Evolutionary conservation across 176 grass and related monocot genomes (phyloP).

Genomic region (Canna indica): DNA sequence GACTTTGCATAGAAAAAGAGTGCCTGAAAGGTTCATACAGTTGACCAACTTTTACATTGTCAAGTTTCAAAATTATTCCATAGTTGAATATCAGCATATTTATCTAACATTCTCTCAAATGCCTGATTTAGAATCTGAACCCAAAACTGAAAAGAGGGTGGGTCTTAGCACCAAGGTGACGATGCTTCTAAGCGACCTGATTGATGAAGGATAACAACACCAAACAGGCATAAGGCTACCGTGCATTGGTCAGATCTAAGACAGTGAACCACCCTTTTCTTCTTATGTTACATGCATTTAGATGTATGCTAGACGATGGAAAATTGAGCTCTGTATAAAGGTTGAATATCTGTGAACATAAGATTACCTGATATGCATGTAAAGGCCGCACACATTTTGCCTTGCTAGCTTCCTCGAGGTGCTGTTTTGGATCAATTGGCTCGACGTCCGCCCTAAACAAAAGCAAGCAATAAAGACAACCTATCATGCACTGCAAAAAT

Average conservation of each 20-base stretch:
- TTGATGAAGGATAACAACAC: neutral
- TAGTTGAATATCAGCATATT: no score
- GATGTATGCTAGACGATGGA: neutral
- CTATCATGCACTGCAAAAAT: no score
- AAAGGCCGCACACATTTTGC: conserved; percentile 54
- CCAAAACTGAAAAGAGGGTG: no score
- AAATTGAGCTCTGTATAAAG: neutral
- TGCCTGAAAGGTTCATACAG: no score
- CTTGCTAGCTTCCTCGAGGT: conserved; percentile 57
- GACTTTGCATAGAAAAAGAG: no score
- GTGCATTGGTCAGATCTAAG: neutral
- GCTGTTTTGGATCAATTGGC: conserved; percentile 43
- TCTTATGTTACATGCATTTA: neutral
- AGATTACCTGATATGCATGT: conserved; percentile 36
- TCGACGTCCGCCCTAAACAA: conserved; percentile 37
- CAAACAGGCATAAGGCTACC: no score
- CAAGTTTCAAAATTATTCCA: no score
- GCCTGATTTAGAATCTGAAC: no score
- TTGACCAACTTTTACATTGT: no score
- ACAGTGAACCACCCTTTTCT: neutral
- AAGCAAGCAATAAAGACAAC: conserved; percentile 11
- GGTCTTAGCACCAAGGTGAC: no score
- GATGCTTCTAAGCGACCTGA: neutral
- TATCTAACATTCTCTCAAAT: no score
- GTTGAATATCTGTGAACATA: neutral